Conservation (phyloP, 1,284 basidiomycete species). For the Phylloporus gajari region DNA sequence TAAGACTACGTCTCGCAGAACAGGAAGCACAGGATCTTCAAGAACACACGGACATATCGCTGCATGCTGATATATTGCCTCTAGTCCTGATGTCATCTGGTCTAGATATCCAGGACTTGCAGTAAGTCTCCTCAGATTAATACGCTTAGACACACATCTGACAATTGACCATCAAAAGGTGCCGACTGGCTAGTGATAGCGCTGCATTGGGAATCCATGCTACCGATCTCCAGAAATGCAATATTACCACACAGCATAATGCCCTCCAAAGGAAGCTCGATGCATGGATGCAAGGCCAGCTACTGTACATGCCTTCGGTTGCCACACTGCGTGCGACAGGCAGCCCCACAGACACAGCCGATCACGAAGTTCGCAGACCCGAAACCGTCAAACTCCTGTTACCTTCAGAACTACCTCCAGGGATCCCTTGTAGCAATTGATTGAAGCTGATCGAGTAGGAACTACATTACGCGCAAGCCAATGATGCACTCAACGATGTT, state of each 20-base stretch:
- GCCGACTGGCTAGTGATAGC: background rate
- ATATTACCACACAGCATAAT: background rate
- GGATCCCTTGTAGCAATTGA: background rate
- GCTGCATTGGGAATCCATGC: background rate
- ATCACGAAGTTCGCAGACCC: background rate
- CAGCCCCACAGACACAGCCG: background rate
- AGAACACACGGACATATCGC: background rate
- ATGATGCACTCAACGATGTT: background rate
- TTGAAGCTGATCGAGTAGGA: background rate
- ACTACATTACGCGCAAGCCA: background rate
- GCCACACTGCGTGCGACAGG: background rate
- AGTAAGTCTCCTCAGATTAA: background rate
- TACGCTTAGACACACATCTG: background rate
- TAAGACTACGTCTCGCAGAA: background rate
- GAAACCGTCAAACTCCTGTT: background rate
- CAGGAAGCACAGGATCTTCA: background rate
- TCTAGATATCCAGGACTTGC: background rate
- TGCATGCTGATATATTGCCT: background rate
- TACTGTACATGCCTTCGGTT: background rate
- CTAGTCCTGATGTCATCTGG: background rate
- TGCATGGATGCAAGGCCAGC: background rate
- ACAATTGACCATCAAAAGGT: background rate
- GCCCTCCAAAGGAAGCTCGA: background rate
- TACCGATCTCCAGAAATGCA: background rate
- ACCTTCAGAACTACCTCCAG: background rate